Percentiles rank a stretch among this genome's conserved stretches.
phyloP scores from a whole-genome alignment of 2,329 filamentous ascomycete genomes.

The Cadophora malorum region DNA sequence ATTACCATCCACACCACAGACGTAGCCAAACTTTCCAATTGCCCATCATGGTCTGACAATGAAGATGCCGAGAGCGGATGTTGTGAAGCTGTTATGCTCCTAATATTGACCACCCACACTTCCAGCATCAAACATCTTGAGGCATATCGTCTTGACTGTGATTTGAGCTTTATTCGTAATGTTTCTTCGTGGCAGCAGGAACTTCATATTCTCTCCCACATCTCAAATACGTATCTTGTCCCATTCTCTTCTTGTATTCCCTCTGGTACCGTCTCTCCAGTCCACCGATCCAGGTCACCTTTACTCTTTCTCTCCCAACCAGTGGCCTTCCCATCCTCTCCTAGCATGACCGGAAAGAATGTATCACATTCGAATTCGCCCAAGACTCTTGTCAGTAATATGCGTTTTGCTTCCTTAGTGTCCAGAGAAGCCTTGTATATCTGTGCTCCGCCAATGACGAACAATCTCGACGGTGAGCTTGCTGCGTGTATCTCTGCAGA shows the following conservation, averaged over 20 bases:
- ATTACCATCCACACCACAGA: not conserved
- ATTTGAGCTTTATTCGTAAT: not conserved
- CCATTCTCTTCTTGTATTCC: slow-evolving; percentile 67
- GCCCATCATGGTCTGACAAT: not conserved
- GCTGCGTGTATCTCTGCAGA: not conserved
- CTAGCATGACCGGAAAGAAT: slow-evolving; percentile 69
- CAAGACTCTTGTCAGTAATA: slow-evolving; percentile 74
- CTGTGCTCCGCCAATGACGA: slow-evolving; percentile 89
- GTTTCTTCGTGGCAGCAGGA: not conserved
- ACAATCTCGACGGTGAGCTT: slow-evolving; percentile 54
- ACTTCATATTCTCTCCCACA: slow-evolving; percentile 66
- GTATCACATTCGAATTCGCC: slow-evolving; percentile 79
- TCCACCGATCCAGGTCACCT: slow-evolving; percentile 64
- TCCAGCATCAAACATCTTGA: too few relatives aligned
- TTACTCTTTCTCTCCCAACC: slow-evolving; percentile 62
- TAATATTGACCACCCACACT: too few relatives aligned
- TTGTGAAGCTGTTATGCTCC: too few relatives aligned
- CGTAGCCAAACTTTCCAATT: not conserved
- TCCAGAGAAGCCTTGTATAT: slow-evolving; percentile 78
- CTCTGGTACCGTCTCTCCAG: slow-evolving; percentile 66
- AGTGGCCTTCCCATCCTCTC: slow-evolving; percentile 38
- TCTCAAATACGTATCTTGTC: slow-evolving; percentile 72
- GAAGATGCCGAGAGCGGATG: not conserved
- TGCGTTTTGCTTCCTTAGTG: slow-evolving; percentile 60
- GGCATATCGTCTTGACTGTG: not conserved